phyloP scores from a whole-genome alignment of 1,139 yeast genomes.

The Sugiyamaella castrensis region DNA sequence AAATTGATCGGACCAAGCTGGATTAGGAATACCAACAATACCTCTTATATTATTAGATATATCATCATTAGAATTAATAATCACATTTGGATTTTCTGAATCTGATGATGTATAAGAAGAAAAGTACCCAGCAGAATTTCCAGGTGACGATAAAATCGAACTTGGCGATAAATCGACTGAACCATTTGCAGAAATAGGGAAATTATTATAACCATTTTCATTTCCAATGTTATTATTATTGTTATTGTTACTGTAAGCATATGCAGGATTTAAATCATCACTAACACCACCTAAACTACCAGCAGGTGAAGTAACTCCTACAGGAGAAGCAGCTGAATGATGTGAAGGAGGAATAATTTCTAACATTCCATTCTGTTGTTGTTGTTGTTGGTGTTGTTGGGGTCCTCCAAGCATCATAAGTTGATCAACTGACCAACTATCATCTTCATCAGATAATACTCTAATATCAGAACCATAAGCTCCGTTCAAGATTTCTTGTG shows the following conservation, averaged over 20 bases:
- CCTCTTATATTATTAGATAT: neutral
- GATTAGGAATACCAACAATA: too few relatives aligned
- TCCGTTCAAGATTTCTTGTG: conserved; percentile 26
- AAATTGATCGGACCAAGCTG: conserved; percentile 2
- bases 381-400: neutral
- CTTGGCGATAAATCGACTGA: conserved; percentile 6
- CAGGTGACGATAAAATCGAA: conserved; percentile 10
- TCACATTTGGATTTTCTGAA: conserved; percentile 5
- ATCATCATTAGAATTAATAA: conserved; percentile 4
- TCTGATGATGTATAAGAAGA: conserved; percentile 7
- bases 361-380: neutral
- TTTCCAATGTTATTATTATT: neutral
- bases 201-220: neutral
- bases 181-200: conserved; percentile 2
- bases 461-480: conserved; percentile 1
- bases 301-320: conserved; percentile 7
- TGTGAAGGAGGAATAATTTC: neutral
- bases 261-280: neutral
- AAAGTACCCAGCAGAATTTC: conserved; percentile 5
- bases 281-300: conserved; percentile 4
- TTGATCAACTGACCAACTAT: conserved; percentile 7
- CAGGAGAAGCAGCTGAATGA: conserved; percentile 3
- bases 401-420: neutral
- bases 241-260: conserved; percentile 3
- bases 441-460: conserved; percentile 2